Evolutionary conservation across 1,139 yeast genomes (phyloP).

Genomic region (Sugiyamaella japonica): DNA sequence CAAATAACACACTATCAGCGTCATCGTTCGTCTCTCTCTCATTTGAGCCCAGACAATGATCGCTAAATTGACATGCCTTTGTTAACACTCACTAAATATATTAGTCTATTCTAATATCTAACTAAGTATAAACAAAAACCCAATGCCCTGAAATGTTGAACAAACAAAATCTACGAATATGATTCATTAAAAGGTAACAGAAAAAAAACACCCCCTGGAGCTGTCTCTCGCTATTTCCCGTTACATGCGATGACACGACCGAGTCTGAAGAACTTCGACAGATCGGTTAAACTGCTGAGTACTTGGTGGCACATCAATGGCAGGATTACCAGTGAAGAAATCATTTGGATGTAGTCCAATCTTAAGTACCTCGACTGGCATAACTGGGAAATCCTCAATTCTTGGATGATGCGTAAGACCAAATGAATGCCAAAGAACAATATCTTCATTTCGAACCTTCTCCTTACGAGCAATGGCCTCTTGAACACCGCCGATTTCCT

Average conservation of each 20-base stretch:
- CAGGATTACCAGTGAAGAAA: conserved; percentile 81
- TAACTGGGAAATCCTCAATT: conserved; percentile 90
- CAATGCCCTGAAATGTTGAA: conserved; percentile 10
- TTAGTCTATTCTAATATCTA: not conserved
- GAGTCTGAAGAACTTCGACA: conserved; percentile 44
- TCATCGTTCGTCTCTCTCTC: no score
- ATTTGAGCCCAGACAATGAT: no score
- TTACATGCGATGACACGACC: conserved; percentile 35
- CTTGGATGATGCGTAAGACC: conserved; percentile 87
- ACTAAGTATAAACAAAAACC: conserved; percentile 3
- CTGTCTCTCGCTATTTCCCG: conserved; percentile 8
- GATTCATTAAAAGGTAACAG: conserved; percentile 9
- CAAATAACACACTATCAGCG: no score
- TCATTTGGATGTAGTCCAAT: conserved; percentile 71
- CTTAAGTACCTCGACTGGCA: conserved; percentile 75
- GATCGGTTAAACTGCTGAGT: conserved; percentile 73
- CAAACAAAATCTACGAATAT: conserved; percentile 10
- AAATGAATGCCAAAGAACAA: conserved; percentile 84
- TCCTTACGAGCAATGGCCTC: conserved; percentile 69
- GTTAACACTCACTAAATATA: no score
- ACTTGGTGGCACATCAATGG: conserved; percentile 78
- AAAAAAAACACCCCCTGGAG: conserved; percentile 1
- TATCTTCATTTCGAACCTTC: conserved; percentile 72
- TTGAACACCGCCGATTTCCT: conserved; percentile 62
- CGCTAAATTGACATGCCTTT: no score